Evolutionary conservation across 352 stramenopile genomes (phyloP).

Genomic region (Phytophthora pisi): DNA sequence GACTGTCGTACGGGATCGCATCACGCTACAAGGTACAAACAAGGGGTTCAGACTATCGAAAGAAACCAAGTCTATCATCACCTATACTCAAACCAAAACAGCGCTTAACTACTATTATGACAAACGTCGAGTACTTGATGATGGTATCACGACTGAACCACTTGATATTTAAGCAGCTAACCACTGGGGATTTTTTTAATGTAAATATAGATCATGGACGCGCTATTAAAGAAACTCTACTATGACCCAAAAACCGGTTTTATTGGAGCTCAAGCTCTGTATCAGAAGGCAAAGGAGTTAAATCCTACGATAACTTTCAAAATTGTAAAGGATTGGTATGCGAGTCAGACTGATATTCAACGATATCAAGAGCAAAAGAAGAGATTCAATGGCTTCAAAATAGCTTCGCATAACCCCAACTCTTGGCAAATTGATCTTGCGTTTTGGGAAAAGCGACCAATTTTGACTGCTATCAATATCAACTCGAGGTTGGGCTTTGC

Average conservation of each 20-base stretch:
- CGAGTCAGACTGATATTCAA: conserved; percentile 7
- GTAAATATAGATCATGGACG: conserved; percentile 10
- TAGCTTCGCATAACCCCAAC: not conserved
- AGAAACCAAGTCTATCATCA: too few species aligned
- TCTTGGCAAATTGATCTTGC: conserved; percentile 13
- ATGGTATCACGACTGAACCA: too few species aligned
- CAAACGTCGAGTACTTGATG: too few species aligned
- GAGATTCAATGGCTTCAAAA: conserved; percentile 6
- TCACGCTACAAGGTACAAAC: too few species aligned
- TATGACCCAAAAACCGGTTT: conserved; percentile 21
- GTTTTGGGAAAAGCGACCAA: conserved; percentile 7
- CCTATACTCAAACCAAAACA: too few species aligned
- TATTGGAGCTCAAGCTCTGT: not conserved
- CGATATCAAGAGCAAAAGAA: conserved; percentile 33
- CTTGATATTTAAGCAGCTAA: too few species aligned
- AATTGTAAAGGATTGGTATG: not conserved
- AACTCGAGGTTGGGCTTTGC: too few species aligned
- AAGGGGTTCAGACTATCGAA: too few species aligned
- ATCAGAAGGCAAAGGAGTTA: not conserved
- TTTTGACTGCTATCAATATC: too few species aligned
- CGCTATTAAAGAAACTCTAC: conserved; percentile 28
- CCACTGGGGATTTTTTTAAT: too few species aligned
- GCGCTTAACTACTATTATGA: too few species aligned
- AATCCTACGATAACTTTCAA: not conserved
- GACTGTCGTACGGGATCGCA: too few species aligned